These are phyloP conservation scores for Mallotus japonicus DNA, from an alignment of 441 rosid genomes.

Conservation along the genomic window DNA sequence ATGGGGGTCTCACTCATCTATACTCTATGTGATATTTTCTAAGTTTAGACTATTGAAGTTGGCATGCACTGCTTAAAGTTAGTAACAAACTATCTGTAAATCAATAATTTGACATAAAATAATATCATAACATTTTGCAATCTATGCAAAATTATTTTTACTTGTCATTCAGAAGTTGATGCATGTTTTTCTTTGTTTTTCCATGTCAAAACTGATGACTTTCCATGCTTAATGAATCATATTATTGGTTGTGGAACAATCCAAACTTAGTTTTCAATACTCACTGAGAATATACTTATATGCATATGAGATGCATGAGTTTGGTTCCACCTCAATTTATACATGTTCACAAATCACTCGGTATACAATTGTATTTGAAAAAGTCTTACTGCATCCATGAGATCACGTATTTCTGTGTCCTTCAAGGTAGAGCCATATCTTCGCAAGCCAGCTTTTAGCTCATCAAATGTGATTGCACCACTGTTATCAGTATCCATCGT, in stretches of 20 bases:
- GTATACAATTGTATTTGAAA: neutral
- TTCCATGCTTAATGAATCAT: neutral
- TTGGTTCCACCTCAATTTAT: neutral
- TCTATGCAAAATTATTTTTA: neutral
- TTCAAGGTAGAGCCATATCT: conserved; percentile 98
- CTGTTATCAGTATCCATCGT: conserved; percentile 98
- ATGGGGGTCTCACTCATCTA: neutral
- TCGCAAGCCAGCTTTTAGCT: conserved; percentile 95
- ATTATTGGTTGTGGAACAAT: neutral
- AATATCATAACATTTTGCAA: neutral
- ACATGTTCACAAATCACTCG: conserved; percentile 13
- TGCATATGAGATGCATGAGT: neutral
- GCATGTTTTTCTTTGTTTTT: neutral
- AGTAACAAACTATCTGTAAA: neutral
- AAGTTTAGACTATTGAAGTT: neutral
- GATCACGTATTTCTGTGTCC: conserved; percentile 92
- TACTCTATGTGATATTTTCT: neutral
- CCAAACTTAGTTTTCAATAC: neutral
- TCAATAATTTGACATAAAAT: neutral
- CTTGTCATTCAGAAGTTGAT: neutral
- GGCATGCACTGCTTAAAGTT: neutral
- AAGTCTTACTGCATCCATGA: conserved; percentile 89
- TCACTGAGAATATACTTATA: neutral
- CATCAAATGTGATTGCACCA: conserved; percentile 98
- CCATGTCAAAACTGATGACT: neutral